Conservation (phyloP, 768 basidiomycete species). For the Leccinum sublutescens region DNA sequence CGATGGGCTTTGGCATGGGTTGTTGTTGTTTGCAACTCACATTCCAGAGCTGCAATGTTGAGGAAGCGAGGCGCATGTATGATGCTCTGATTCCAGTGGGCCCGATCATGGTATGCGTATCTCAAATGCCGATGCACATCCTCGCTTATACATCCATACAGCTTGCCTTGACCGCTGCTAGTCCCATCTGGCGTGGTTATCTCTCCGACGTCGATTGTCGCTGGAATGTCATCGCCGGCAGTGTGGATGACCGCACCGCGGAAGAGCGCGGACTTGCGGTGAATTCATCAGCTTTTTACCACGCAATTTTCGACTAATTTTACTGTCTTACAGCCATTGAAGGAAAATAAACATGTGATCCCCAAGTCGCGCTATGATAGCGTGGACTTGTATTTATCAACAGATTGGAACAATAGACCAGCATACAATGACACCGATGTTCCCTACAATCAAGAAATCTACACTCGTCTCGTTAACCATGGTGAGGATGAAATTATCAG, state of each 20-base stretch:
- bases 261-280: slow-evolving; percentile 82
- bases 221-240: slow-evolving; percentile 99
- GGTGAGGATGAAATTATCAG: slow-evolving; percentile 42
- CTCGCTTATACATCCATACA: slow-evolving; percentile 34
- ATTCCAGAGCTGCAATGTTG: slow-evolving; percentile 94
- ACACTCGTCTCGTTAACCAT: slow-evolving; percentile 67
- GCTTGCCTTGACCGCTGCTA: slow-evolving; percentile 93
- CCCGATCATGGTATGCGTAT: slow-evolving; percentile 78
- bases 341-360: slow-evolving; percentile 71
- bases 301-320: slow-evolving; percentile 6
- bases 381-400: slow-evolving; percentile 91
- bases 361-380: slow-evolving; percentile 98
- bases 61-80: slow-evolving; percentile 89
- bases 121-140: not conserved
- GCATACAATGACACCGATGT: slow-evolving; percentile 90
- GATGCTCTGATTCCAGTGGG: slow-evolving; percentile 95
- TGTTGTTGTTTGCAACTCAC: slow-evolving; percentile 97
- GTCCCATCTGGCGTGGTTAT: slow-evolving; percentile 92
- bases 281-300: slow-evolving; percentile 42
- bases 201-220: slow-evolving; percentile 96
- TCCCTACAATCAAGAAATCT: slow-evolving; percentile 76
- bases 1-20: slow-evolving; percentile 99
- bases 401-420: slow-evolving; percentile 80
- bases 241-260: slow-evolving; percentile 94
- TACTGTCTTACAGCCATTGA: slow-evolving; percentile 57